phyloP scores from a whole-genome alignment of 139 green algal genomes.

The Coelastrella sp. region DNA sequence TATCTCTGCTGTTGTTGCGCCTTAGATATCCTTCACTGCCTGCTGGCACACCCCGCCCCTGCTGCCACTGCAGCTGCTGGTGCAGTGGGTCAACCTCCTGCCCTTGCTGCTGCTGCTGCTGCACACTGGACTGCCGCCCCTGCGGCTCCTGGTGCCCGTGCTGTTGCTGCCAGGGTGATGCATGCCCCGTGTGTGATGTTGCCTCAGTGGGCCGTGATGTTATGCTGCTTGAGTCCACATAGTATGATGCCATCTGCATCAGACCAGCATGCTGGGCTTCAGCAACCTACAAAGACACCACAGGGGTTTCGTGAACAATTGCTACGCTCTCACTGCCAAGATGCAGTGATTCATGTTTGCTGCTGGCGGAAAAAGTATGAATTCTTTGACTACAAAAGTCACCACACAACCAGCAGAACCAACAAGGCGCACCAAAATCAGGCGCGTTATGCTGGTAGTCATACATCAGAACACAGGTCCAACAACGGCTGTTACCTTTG shows the following conservation, averaged over 20 bases:
- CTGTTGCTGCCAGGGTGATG: neutral
- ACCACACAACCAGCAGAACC: neutral
- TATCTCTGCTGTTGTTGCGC: no score
- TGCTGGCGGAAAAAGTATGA: neutral
- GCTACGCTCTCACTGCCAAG: neutral
- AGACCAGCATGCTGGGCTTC: neutral
- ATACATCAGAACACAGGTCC: no score
- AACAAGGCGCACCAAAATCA: no score
- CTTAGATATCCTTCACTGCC: no score
- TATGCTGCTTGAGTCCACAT: neutral
- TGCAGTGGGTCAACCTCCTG: neutral
- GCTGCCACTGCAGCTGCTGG: neutral
- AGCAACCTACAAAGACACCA: neutral
- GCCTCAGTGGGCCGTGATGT: neutral
- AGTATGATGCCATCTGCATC: conserved; percentile 7
- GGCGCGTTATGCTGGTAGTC: no score
- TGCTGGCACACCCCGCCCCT: neutral
- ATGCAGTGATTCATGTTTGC: neutral
- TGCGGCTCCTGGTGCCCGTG: neutral
- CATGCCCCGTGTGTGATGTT: neutral
- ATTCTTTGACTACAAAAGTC: neutral
- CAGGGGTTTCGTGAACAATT: neutral
- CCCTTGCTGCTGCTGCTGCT: conserved; percentile 2
- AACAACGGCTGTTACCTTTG: no score
- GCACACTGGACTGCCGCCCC: neutral